These are phyloP conservation scores for Aspergillus floridensis DNA, from an alignment of 2,329 filamentous ascomycete species.

Conservation along the genomic window DNA sequence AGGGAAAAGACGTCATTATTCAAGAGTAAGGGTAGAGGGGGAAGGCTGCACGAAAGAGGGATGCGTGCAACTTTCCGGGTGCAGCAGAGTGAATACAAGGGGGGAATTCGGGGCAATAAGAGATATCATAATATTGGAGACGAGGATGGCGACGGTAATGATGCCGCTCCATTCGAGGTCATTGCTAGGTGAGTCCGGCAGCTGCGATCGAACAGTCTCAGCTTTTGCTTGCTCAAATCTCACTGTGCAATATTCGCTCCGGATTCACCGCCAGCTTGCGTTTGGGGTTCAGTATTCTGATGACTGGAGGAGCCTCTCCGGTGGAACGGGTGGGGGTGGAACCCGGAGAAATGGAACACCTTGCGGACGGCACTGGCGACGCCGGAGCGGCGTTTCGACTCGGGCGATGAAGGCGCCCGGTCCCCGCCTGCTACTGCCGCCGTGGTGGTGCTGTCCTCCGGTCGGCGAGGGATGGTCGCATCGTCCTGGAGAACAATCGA, in stretches of 20 bases:
- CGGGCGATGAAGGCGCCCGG: conserved; percentile 18
- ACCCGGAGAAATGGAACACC: conserved; percentile 37
- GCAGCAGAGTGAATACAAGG: background rate
- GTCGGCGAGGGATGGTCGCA: conserved; percentile 19
- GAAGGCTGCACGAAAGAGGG: background rate
- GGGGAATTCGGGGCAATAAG: background rate
- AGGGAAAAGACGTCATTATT: background rate
- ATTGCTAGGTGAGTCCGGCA: background rate
- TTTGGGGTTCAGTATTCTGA: background rate
- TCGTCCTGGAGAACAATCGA: conserved; percentile 32
- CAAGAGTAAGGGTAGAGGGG: background rate
- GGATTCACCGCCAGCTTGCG: background rate
- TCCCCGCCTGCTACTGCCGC: conserved; percentile 8
- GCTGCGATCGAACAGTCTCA: background rate
- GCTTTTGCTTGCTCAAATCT: background rate
- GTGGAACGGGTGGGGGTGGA: conserved; percentile 36
- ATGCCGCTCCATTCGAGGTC: background rate
- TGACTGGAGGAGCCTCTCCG: conserved; percentile 34
- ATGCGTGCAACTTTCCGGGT: background rate
- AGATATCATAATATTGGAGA: background rate
- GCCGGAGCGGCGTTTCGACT: conserved; percentile 30
- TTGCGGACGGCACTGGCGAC: conserved; percentile 43
- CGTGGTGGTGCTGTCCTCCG: background rate
- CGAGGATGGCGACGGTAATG: no score
- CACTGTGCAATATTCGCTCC: background rate